Conservation (phyloP, 192 early-diverging fungal genomes). For the Spizellomyces sp. region DNA sequence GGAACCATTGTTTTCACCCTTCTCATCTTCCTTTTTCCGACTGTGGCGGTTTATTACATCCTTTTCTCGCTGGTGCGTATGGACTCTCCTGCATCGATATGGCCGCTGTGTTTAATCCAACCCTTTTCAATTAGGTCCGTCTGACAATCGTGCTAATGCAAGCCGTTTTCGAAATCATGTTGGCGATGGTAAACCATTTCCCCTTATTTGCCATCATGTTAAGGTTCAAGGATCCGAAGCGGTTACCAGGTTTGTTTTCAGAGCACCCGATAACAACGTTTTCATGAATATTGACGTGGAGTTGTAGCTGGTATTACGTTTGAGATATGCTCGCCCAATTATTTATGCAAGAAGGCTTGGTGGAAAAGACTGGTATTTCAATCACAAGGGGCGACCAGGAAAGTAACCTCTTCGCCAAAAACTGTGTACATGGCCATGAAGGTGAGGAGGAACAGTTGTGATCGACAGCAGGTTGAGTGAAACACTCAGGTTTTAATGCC, state of each 20-base stretch:
- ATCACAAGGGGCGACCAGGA: conserved; percentile 16
- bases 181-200: conserved; percentile 95
- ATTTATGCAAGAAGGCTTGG: too few relatives aligned
- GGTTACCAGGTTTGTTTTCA: conserved; percentile 70
- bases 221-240: conserved; percentile 80
- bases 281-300: too few relatives aligned
- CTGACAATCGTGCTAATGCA: conserved; percentile 80
- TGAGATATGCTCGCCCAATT: too few relatives aligned
- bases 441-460: conserved; percentile 25
- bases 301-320: too few relatives aligned
- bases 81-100: neutral
- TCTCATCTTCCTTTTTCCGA: conserved; percentile 93
- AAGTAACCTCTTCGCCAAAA: neutral
- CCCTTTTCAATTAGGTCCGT: conserved; percentile 57
- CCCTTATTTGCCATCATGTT: conserved; percentile 93
- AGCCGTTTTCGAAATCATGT: conserved; percentile 77
- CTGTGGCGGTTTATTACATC: conserved; percentile 89
- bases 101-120: neutral
- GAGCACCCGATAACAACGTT: too few relatives aligned
- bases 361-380: conserved; percentile 20
- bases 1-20: conserved; percentile 94
- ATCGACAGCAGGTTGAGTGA: conserved; percentile 38
- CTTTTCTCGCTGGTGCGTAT: conserved; percentile 78
- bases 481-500: too few relatives aligned
- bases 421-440: conserved; percentile 8